These are phyloP conservation scores for Discostella stelligeroides DNA, from an alignment of 108 stramenopile species.

Conservation along the genomic window DNA sequence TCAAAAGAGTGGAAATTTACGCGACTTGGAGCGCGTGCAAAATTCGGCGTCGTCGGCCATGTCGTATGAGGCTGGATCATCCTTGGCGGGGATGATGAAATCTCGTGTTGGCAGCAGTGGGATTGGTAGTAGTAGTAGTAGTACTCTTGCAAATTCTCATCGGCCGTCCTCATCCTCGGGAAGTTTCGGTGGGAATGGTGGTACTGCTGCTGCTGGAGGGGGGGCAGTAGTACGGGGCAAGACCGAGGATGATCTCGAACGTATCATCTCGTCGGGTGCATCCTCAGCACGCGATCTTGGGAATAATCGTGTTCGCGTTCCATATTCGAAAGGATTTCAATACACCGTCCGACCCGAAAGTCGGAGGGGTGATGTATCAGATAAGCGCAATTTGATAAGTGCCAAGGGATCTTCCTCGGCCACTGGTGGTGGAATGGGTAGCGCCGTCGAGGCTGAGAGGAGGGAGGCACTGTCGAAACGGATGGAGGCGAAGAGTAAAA, in stretches of 20 bases:
- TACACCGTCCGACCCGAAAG: conserved; percentile 73
- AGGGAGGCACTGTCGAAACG: conserved; percentile 66
- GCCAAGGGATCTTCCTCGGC: conserved; percentile 57
- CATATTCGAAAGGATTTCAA: conserved; percentile 85
- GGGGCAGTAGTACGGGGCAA: conserved; percentile 7
- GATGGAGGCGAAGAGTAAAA: conserved; percentile 76
- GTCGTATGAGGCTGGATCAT: conserved; percentile 26
- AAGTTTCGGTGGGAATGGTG: too few species aligned
- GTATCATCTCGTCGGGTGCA: conserved; percentile 31
- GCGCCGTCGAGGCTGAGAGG: conserved; percentile 48
- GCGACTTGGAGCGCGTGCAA: conserved; percentile 77
- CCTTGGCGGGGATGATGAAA: conserved; percentile 54
- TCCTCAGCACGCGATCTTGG: conserved; percentile 34
- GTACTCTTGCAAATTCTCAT: too few species aligned
- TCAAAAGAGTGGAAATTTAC: conserved; percentile 89
- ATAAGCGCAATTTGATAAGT: conserved; percentile 50
- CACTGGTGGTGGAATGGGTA: conserved; percentile 19
- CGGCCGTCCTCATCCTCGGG: not conserved
- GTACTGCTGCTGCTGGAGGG: too few species aligned
- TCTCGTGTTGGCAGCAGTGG: conserved; percentile 16
- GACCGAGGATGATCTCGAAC: conserved; percentile 45
- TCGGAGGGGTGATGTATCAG: conserved; percentile 53
- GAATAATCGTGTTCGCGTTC: conserved; percentile 84
- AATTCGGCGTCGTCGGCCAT: conserved; percentile 55
- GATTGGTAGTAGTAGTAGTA: conserved; percentile 15